These are phyloP conservation scores for Dendrobium huoshanense DNA, from an alignment of 106 monocot genomes.

Conservation along the genomic window DNA sequence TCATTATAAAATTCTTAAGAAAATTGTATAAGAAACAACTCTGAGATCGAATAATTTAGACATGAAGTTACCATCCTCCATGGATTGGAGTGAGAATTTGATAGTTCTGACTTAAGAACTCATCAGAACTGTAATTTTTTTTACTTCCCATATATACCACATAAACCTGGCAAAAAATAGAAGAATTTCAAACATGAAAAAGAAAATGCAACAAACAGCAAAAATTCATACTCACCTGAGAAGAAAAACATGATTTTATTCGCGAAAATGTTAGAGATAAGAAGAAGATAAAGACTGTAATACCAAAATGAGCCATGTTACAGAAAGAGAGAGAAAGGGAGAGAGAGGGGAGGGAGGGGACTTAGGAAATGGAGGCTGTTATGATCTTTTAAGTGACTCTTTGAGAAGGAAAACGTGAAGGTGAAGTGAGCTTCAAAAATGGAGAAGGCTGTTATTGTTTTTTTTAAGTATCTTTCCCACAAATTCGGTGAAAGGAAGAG, in stretches of 20 bases:
- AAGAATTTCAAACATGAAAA: not conserved
- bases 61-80: conserved; percentile 53
- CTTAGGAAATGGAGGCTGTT: not conserved
- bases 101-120: conserved; percentile 43
- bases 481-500: not conserved
- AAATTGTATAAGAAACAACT: not conserved
- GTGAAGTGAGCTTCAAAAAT: too few relatives aligned
- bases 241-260: conserved; percentile 9
- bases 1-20: not conserved
- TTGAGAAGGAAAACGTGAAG: too few relatives aligned
- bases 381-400: not conserved
- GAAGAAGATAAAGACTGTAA: conserved; percentile 2
- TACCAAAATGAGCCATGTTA: not conserved
- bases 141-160: conserved; percentile 85
- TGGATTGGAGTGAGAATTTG: conserved; percentile 75
- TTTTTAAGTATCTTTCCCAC: not conserved
- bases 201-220: not conserved
- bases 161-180: conserved; percentile 42
- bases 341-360: not conserved
- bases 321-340: conserved; percentile 1
- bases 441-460: too few relatives aligned
- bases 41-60: not conserved
- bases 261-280: not conserved
- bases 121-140: conserved; percentile 28
- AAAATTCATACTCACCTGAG: conserved; percentile 13